Evolutionary conservation across 2,329 filamentous ascomycete species (phyloP).

Genomic region (Sporothrix luriei): DNA sequence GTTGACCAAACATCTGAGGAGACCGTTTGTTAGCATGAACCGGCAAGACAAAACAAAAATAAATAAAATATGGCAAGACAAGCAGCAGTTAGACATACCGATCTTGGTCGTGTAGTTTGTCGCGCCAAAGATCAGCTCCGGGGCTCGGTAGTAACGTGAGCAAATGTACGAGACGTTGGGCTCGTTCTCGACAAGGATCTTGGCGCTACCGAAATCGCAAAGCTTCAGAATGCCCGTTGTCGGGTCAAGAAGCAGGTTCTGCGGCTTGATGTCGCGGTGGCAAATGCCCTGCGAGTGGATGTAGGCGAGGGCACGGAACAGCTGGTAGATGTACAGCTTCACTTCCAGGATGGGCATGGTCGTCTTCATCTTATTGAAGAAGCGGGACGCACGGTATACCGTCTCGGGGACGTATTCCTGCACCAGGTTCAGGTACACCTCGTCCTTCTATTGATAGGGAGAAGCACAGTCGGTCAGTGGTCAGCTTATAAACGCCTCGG

Average conservation of each 20-base stretch:
- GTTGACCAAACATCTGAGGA: constrained; percentile 94
- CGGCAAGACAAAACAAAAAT: neutral
- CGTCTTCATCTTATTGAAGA: constrained; percentile 99
- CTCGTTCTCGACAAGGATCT: constrained; percentile 98
- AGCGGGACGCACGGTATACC: constrained; percentile 94
- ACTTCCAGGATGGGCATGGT: constrained; percentile 99
- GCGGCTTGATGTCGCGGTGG: constrained; percentile 98
- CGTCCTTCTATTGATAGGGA: constrained; percentile 72
- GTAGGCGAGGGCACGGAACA: constrained; percentile 96
- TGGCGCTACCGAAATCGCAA: constrained; percentile 98
- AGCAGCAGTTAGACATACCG: constrained; percentile 61
- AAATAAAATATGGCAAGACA: neutral
- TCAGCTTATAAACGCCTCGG: constrained; percentile 6
- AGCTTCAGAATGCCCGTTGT: constrained; percentile 90
- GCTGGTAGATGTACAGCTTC: constrained; percentile 99
- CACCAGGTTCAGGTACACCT: constrained; percentile 97
- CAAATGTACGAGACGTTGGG: constrained; percentile 99
- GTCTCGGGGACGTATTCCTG: constrained; percentile 98
- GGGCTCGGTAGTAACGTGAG: constrained; percentile 96
- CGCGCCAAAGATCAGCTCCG: constrained; percentile 96
- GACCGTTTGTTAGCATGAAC: neutral
- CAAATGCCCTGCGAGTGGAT: constrained; percentile 99
- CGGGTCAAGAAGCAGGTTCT: constrained; percentile 93
- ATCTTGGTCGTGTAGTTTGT: constrained; percentile 99
- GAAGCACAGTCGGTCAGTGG: constrained; percentile 30